phyloP scores from a whole-genome alignment of 129 eudicot species.

The Escallonia herrerae region DNA sequence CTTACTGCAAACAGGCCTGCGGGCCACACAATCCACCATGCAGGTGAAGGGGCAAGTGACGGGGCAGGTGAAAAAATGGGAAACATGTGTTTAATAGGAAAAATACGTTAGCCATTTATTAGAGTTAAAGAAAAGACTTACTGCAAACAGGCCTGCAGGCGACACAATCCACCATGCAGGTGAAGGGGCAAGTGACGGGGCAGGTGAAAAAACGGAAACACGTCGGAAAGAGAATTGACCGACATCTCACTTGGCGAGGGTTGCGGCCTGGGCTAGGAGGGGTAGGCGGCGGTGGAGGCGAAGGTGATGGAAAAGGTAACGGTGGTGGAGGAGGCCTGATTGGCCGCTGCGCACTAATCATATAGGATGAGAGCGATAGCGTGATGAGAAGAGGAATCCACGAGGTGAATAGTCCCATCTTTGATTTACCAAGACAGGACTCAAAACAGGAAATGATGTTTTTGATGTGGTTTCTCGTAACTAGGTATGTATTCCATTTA shows the following conservation, averaged over 20 bases:
- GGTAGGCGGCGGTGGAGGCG: neutral
- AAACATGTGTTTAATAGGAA: neutral
- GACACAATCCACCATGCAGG: conserved; percentile 31
- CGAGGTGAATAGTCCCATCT: neutral
- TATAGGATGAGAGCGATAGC: neutral
- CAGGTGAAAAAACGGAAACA: conserved; percentile 16
- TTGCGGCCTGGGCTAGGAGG: no score
- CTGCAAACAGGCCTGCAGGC: conserved; percentile 43
- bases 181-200: conserved; percentile 13
- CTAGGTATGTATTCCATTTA: no score
- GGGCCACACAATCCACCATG: conserved; percentile 27
- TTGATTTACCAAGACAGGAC: no score
- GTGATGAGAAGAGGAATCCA: conserved; percentile 18
- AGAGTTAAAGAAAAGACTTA: conserved; percentile 11
- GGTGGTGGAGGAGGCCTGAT: neutral
- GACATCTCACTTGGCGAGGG: conserved; percentile 22
- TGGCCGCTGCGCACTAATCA: neutral
- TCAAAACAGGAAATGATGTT: no score
- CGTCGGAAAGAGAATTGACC: conserved; percentile 7
- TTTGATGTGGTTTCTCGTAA: no score
- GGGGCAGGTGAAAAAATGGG: no score
- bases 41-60: conserved; percentile 19
- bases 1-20: conserved; percentile 48
- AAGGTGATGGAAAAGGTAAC: neutral
- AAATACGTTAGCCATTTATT: neutral